These are phyloP conservation scores for Dactylellina leptospora DNA, from an alignment of 2,329 filamentous ascomycete species.

Conservation along the genomic window DNA sequence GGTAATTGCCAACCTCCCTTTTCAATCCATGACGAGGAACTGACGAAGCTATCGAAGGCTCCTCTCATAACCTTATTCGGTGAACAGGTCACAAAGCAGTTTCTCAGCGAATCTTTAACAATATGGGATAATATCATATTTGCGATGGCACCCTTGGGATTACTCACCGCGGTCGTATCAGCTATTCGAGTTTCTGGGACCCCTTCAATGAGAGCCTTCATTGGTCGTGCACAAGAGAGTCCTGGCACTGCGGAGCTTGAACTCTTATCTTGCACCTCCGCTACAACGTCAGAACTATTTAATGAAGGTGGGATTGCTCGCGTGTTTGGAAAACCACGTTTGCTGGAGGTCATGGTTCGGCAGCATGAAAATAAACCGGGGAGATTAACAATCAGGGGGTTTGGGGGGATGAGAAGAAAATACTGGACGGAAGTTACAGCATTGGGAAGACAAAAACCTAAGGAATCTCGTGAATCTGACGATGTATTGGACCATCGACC, in stretches of 20 bases:
- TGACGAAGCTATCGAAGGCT: conserved; percentile 8
- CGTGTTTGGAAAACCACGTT: conserved; percentile 32
- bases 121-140: conserved; percentile 54
- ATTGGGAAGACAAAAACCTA: conserved; percentile 15
- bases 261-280: conserved; percentile 35
- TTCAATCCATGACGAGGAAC: not conserved
- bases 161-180: conserved; percentile 60
- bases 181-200: conserved; percentile 58
- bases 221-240: conserved; percentile 30
- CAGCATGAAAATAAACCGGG: not conserved
- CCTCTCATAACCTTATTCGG: conserved; percentile 61
- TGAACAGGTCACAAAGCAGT: conserved; percentile 61
- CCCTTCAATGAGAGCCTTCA: conserved; percentile 36
- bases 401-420: no score
- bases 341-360: conserved; percentile 40
- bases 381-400: no score
- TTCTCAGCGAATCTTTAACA: conserved; percentile 59
- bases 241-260: conserved; percentile 35
- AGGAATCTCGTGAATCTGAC: no score
- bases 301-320: conserved; percentile 43
- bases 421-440: conserved; percentile 30
- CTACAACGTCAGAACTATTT: conserved; percentile 25
- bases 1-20: not conserved
- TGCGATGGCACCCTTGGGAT: conserved; percentile 56
- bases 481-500: conserved; percentile 36